Conservation (phyloP, 2,329 filamentous ascomycete species). For the Claviceps africana region DNA sequence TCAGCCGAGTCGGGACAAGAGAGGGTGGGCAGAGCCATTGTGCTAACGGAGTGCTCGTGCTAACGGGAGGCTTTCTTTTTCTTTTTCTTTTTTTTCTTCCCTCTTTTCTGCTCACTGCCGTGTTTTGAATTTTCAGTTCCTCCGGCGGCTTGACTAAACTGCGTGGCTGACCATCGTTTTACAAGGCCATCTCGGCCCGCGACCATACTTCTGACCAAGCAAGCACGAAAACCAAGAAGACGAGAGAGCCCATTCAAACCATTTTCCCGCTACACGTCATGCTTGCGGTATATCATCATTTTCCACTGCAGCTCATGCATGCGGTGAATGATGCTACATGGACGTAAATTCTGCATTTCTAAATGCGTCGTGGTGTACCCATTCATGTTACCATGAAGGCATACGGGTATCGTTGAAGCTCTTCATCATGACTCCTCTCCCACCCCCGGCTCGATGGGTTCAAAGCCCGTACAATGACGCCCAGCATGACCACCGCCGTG, state of each 20-base stretch:
- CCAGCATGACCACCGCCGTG: neutral
- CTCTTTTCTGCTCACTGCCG: neutral
- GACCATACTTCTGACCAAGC: too few species aligned
- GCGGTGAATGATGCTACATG: neutral
- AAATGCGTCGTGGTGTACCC: neutral
- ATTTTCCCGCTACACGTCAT: too few species aligned
- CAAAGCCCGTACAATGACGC: neutral
- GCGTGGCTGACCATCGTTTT: too few species aligned
- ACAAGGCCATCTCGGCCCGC: too few species aligned
- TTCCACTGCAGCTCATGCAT: neutral
- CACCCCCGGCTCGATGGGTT: neutral
- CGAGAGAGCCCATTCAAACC: too few species aligned
- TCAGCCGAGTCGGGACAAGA: neutral
- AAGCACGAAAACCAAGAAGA: too few species aligned
- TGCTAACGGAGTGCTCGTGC: neutral
- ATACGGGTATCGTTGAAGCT: conserved; percentile 1
- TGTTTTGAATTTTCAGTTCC: too few species aligned
- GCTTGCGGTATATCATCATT: too few species aligned
- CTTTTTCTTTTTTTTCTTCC: too few species aligned
- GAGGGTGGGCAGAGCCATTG: neutral
- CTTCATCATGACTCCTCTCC: too few species aligned
- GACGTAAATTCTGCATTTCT: neutral
- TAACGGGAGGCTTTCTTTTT: too few species aligned
- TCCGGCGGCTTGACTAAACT: too few species aligned
- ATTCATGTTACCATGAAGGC: neutral